Evolutionary conservation across 768 basidiomycete species (phyloP), one percentile per base, ranked within the genome.

Genomic region (Fomitopsis pulvina): DNA sequence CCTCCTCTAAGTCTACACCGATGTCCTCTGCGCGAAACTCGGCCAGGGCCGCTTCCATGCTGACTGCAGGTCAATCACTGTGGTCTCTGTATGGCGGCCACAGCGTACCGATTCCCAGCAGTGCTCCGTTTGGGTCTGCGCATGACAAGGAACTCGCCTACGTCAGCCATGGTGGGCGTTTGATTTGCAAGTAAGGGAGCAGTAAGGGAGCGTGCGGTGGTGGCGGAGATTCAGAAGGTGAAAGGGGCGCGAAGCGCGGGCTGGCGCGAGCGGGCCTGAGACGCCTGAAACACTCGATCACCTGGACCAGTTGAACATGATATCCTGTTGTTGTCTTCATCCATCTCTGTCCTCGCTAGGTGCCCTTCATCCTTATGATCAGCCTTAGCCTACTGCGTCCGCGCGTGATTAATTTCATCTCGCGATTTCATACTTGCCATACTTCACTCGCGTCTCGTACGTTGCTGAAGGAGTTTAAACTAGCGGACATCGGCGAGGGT

Each of bases 401-500:
- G 30, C 32, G 14, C 30, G 32, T 29, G n/a, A 7, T 22, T 11
- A 28, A 14, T 9, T 6, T 29, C 43, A 4, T 47, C 47, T 44
- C 58, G 14, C 55, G 56, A 50, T 74, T 77, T 48, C 75, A 77
- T 55, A 58, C 63, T 2, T 66, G 63, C 1, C 56, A 54, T 16
- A 46, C 64, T 14, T 60, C 58, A 39, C 66, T 61, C 1, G 29
- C 16, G 7, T 60, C 67, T 2, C 61, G 61, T 22, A 74, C 67
- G 45, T 63, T 70, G 11, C 49, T 74, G n/a, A 71, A 85, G 50
- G 77, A 72, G 8, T 89, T 89, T 72, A 87, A 81, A 50, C 78
- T 90, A 32, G 87, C 87, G 1, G 87, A 91, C 63, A 89, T 92
- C 60, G 90, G 92, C 3, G 90, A 92, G 66, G 91, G 91, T 4